These are phyloP conservation scores for Pulchroboletus neoregius DNA, from an alignment of 1,284 basidiomycete species.

Conservation along the genomic window DNA sequence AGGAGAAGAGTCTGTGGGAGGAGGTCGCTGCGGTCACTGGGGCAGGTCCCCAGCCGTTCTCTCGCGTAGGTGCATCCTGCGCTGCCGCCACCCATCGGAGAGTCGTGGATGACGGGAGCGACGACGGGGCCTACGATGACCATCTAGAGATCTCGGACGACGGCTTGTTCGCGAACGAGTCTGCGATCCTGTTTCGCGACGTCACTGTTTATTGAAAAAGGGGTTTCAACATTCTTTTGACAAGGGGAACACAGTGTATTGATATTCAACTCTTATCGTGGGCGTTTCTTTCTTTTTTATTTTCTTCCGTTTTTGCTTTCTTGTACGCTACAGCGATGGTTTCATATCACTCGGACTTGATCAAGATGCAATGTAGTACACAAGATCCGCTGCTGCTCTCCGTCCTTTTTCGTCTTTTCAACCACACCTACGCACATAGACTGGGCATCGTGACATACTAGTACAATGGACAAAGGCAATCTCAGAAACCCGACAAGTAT, in stretches of 20 bases:
- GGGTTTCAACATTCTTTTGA: neutral
- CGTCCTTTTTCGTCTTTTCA: neutral
- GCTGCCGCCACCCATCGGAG: constrained; percentile 6
- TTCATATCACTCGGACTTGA: constrained; percentile 8
- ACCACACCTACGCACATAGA: constrained; percentile 4
- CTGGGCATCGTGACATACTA: constrained; percentile 5
- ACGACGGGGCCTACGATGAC: constrained; percentile 5
- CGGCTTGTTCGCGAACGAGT: constrained; percentile 15
- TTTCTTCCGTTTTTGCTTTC: neutral
- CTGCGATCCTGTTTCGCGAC: constrained; percentile 20
- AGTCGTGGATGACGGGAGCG: constrained; percentile 6
- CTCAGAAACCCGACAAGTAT: too few species aligned
- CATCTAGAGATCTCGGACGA: constrained; percentile 18
- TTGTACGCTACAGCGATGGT: constrained; percentile 23
- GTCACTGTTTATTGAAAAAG: constrained; percentile 23
- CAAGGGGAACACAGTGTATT: constrained; percentile 10
- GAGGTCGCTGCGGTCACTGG: constrained; percentile 28
- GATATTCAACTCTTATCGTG: neutral
- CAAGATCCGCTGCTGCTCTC: constrained; percentile 1
- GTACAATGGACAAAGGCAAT: constrained; percentile 9
- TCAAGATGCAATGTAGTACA: constrained; percentile 15
- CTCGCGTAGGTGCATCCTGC: constrained; percentile 13
- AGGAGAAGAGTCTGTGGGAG: constrained; percentile 31
- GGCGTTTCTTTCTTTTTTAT: neutral
- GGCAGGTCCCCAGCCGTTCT: constrained; percentile 11